Base-by-base conservation (phyloP, 73 alveolate species). In the Paramecium sonneborni region DNA sequence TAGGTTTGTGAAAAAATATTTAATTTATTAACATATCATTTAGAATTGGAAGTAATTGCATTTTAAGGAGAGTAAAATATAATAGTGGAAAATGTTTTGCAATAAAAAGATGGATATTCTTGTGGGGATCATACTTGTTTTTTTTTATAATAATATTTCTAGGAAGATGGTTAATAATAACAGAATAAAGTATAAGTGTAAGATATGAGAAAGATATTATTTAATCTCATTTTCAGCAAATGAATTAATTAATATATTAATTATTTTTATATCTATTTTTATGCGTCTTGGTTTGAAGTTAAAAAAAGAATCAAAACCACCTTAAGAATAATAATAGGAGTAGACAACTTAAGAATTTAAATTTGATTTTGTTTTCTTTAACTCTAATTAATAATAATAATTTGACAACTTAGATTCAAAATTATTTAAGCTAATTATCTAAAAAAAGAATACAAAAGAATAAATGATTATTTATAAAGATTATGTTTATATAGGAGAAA, bases 121-220 rank as follows among this genome's bases (percentile, higher is more conserved):
- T 74, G 87, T 39, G 87, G 87, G 1, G 87, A 74, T 74, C 87
- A 74, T 39, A 74, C 87, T n/a, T 34, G 67, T 12, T 34, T 3
- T 74, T 37, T 37, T 37, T 0, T 74, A 20, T 28, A 39, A n/a
- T 23, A 15, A 74, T 18, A 18, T n/a, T 74, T 34, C 37, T 14
- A 67, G 14, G 48, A 26, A 1, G 20, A 34, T 1, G 30, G 20
- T 8, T 74, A 21, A 0, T 10, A 18, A 23, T 62, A 74, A 12
- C 35, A 15, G 14, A 37, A 74, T 28, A n/a, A 5, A 28, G 6
- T 32, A 6, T 15, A 35, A 34, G 15, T 74, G 11, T n/a, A 18
- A 39, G 62, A 74, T 4, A 74, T 74, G 55, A 74, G 87, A 74
- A 23, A 21, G 14, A 34, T 35, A 10, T 3, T 74, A 23, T 37